Evolutionary conservation across 2,329 filamentous ascomycete species (phyloP).

Genomic region (Apiospora kogelbergensis): DNA sequence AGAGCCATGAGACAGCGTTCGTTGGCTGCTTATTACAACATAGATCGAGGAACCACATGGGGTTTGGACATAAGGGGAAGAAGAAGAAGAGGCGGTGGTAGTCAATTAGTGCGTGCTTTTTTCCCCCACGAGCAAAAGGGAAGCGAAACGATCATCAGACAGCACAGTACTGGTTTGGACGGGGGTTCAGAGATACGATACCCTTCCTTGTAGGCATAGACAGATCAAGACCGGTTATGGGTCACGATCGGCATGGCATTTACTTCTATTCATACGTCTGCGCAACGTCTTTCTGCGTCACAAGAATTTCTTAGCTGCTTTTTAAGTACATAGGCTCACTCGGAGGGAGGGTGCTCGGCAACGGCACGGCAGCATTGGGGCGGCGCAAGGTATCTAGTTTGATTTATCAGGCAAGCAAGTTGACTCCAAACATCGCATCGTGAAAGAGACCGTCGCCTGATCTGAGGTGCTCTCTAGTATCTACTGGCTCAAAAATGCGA

Average conservation of each 20-base stretch:
- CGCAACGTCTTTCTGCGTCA: not conserved
- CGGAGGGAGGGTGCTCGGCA: not conserved
- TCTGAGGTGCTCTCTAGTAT: not conserved
- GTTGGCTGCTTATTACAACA: not conserved
- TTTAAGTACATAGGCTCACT: not conserved
- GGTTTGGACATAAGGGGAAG: not conserved
- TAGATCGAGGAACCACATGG: not conserved
- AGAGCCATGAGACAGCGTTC: not conserved
- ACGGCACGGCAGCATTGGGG: not conserved
- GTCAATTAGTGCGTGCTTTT: not conserved
- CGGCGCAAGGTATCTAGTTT: not conserved
- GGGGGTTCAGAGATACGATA: conserved; percentile 25
- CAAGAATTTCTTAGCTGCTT: too few relatives aligned
- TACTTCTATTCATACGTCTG: not conserved
- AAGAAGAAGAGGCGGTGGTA: too few relatives aligned
- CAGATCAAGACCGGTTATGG: conserved; percentile 15
- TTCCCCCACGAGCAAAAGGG: conserved; percentile 12
- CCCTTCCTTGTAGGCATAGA: conserved; percentile 30
- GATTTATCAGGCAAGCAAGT: not conserved
- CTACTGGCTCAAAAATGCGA: too few relatives aligned
- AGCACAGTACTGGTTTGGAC: conserved; percentile 10
- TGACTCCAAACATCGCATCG: not conserved
- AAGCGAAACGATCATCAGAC: conserved; percentile 12
- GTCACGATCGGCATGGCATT: not conserved
- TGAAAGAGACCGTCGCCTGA: not conserved